Evolutionary conservation across 768 basidiomycete species (phyloP), one percentile per base, ranked within the genome.

Genomic region (Auricularia cornea): DNA sequence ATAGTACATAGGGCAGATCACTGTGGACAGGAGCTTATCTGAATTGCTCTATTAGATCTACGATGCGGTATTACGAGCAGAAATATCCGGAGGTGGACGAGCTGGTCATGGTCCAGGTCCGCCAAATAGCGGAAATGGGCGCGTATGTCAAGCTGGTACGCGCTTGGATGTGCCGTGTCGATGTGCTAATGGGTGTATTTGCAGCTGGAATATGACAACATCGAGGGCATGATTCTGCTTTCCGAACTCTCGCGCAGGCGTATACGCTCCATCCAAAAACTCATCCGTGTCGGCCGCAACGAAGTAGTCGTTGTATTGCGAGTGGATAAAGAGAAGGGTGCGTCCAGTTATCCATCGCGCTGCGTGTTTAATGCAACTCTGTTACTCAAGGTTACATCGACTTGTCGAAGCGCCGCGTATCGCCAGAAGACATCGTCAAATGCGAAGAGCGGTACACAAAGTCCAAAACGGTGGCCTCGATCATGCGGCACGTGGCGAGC

Each of bases 81-180:
- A 86, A 87, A 69, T 97, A 94, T 73, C 94, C 94, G 30, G 92
- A 98, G 76, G 92, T 97, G 66, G 96, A 99, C 74, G 92, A 97
- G 74, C 87, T 98, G 60, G 97, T 98, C 76, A 98, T 98, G 96
- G 97, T 99, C 14, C 95, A 98, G 73, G 97, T 99, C 66, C 91
- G 92, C 74, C 94, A 97, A 78, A 99, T 99, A 70, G 93, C 94
- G 60, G 96, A 99, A 76, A 99, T 98, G 96, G 97, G 97, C 59
- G 97, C 97, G 54, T 98, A 99, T 74, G 97, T 99, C 67, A 98
- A 98, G 72, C 82, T 99, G 69, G 95, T 96, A 68, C 69, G 90
- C 79, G 12, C 31, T 56, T 14, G 33, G 18, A 18, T 29, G 23
- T 26, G 8, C 4, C n/a, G 10, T 28, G 2, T 10, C 20, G 35